Base-by-base conservation (phyloP, 2,329 filamentous ascomycete genomes). In the Phaeoacremonium minimum region DNA sequence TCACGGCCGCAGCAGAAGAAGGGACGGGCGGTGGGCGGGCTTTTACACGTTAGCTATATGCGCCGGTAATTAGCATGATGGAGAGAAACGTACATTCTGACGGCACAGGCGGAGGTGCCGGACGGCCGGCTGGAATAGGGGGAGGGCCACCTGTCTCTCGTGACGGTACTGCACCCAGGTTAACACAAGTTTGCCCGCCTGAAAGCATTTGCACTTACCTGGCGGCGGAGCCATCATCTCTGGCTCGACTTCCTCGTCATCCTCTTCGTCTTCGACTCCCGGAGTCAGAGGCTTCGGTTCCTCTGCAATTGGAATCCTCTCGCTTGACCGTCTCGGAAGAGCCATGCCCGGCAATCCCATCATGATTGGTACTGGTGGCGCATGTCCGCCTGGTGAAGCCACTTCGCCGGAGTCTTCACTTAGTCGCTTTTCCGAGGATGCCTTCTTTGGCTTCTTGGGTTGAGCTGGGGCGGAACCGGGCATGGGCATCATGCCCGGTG, bases 321-420 rank as follows among this genome's bases (percentile, higher is more conserved):
- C 60, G 31, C 61, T 64, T n/a, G 61, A 52, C 33, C 66, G 75
- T 48, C 56, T 71, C 45, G 71, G 72, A 39, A 71, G 73, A 44
- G 77, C 73, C 75, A 95, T 79, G 8, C 87, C 87, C 12, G 87
- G 86, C 41, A 95, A 61, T 56, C 74, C 66, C 68, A 82, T 80
- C 62, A 79, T 71, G 9, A 63, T 67, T 5, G 72, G 76, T 15
- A 83, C 62, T 6, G 78, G 74, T 22, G 76, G 71, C 16, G 73
- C 69, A 32, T 62, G 61, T 37, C 60, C 48, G 33, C 57, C 57
- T 4, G 71, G 64, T 14, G 69, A 67, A 1, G 61, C 49, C 16
- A 61, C 55, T 34, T 75, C 67, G 5, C 69, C 66, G 4, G 57
- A 56, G 26, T 67, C 60, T 38, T 74, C 73, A 32, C 58, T 65